Percentiles rank a stretch among this genome's conserved stretches.
Conservation (phyloP, 75 land plant species). For the Sequoia sempervirens region DNA sequence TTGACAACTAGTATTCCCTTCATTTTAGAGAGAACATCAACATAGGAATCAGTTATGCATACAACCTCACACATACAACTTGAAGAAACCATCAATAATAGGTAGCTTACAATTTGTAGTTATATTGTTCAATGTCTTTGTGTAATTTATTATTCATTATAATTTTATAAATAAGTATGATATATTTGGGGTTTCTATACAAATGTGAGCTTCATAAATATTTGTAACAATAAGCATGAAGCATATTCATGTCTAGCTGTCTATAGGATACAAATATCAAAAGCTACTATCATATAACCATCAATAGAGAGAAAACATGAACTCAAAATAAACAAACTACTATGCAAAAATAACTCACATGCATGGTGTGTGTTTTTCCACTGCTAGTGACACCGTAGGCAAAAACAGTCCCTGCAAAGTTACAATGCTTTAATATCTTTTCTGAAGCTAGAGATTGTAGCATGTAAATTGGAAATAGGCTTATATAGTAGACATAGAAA, state of each 20-base stretch:
- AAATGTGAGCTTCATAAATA: background rate
- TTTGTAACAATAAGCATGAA: background rate
- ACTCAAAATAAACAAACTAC: background rate
- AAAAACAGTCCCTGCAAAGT: constrained; percentile 47
- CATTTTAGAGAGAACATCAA: background rate
- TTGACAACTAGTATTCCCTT: background rate
- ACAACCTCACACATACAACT: background rate
- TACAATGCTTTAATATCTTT: background rate
- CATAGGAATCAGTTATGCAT: background rate
- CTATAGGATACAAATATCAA: background rate
- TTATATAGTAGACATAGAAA: background rate
- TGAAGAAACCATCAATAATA: background rate
- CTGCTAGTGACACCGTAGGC: constrained; percentile 62
- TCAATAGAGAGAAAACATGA: background rate
- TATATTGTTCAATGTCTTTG: background rate
- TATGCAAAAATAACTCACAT: constrained; percentile 27
- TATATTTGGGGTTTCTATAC: background rate
- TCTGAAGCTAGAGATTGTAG: background rate
- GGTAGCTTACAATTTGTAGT: background rate
- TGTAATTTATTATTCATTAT: background rate
- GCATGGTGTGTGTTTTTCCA: constrained; percentile 63
- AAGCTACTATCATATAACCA: background rate
- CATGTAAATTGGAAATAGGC: background rate
- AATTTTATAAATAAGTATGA: background rate
- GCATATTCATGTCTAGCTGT: background rate